Percentiles rank a stretch among this genome's conserved stretches.
Conservation (phyloP, 148 eudicot species). For the Rhododendron molle region DNA sequence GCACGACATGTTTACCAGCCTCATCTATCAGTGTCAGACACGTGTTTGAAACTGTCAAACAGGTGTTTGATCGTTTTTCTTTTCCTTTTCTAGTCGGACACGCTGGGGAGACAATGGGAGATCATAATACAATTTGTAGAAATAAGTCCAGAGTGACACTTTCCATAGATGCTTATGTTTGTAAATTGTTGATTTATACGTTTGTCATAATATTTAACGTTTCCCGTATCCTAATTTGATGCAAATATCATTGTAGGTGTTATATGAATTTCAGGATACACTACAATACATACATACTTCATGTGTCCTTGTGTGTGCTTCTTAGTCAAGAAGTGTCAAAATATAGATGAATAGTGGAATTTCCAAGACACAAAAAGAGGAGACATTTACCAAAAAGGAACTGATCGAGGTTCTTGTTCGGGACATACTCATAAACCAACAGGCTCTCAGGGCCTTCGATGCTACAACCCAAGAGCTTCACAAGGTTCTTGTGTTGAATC, state of each 20-base stretch:
- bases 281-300: neutral
- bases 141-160: too few relatives aligned
- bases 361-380: neutral
- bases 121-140: too few relatives aligned
- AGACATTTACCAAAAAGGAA: conserved; percentile 51
- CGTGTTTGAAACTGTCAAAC: too few relatives aligned
- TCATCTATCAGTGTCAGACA: neutral
- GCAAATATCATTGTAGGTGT: neutral
- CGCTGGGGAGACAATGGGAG: too few relatives aligned
- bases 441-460: conserved; percentile 72
- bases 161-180: too few relatives aligned
- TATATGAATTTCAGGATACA: neutral
- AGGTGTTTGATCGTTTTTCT: neutral
- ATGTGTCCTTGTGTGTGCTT: neutral
- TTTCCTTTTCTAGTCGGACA: too few relatives aligned
- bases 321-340: neutral
- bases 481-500: conserved; percentile 71
- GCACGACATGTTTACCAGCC: neutral
- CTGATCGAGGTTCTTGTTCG: conserved; percentile 62
- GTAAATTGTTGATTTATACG: too few relatives aligned
- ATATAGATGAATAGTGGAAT: neutral
- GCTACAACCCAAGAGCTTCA: conserved; percentile 70
- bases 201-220: too few relatives aligned
- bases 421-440: conserved; percentile 66
- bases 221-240: neutral